Evolutionary conservation across 139 green algal genomes (phyloP), one percentile per base, ranked within the genome.

Genomic region (Closterium sp.): DNA sequence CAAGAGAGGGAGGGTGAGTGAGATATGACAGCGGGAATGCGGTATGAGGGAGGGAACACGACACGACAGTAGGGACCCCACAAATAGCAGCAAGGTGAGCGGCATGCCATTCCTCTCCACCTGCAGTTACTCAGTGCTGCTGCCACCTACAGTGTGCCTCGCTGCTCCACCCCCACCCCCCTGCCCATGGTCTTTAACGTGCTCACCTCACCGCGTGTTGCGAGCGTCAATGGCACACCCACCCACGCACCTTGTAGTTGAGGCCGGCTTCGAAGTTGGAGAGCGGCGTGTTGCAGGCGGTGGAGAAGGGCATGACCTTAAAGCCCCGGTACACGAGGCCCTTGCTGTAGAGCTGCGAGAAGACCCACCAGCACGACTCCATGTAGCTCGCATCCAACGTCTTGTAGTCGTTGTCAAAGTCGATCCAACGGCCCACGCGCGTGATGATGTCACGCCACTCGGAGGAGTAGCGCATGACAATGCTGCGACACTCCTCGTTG

Each of bases 371-470:
- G 7, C 94, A 88, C 86, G 85, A 92, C 95, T 95, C 94, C 98
- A 99, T 99, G 96, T 98, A 99, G 5, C 91, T 94, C 0, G 97
- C 96, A 96, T 99, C 97, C 89, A 99, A 92, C 1, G 98, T 99
- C 94, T 99, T 99, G 97, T 99, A 99, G 95, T 99, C 98, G 90
- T 99, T 99, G 91, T 99, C 93, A 92, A 99, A 99, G 95, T 99
- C 98, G 92, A 99, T 99, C 98, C 98, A 99, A 38, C 98, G 96
- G 0, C 98, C 98, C 42, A 99, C 93, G n/a, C 98, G 96, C 42
- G 95, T 96, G 50, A 99, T 96, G 2, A 97, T 99, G 88, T 96
- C 96, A 94, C 98, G 96, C 98, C 98, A 99, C 92, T 99, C 98
- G 42, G 70, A 86, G 27, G 97, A 97, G 94, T 99, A 99, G 90